Evolutionary conservation across 78 protist genomes (phyloP).

Genomic region (Dictyostelium brefeldianum): DNA sequence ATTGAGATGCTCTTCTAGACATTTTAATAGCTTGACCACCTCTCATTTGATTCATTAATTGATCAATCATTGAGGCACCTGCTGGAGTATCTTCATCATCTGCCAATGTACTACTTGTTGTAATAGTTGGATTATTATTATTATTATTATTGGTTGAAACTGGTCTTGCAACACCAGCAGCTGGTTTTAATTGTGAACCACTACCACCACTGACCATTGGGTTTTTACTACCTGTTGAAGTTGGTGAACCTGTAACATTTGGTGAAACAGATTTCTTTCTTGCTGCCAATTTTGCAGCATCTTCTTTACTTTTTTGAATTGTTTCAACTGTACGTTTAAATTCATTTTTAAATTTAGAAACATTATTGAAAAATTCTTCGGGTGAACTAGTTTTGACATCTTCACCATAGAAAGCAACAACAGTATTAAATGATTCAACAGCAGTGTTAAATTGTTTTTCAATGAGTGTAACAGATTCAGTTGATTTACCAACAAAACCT

Average conservation of each 20-base stretch:
- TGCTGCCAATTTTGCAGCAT: conserved; percentile 44
- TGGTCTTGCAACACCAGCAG: background rate
- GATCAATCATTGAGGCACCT: conserved; percentile 55
- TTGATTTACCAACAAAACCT: conserved; percentile 29
- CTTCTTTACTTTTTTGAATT: conserved; percentile 33
- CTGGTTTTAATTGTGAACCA: background rate
- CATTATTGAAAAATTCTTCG: conserved; percentile 59
- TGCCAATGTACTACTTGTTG: background rate
- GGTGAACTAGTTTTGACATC: conserved; percentile 63
- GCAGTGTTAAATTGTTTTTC: conserved; percentile 45
- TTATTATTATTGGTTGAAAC: background rate
- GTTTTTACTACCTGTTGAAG: background rate
- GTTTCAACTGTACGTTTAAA: conserved; percentile 36
- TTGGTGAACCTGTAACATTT: background rate
- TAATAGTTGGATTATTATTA: background rate
- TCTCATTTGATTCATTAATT: conserved; percentile 38
- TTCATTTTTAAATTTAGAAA: conserved; percentile 43
- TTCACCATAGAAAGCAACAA: conserved; percentile 35
- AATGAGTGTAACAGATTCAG: background rate
- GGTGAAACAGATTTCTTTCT: conserved; percentile 18
- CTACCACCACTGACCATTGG: background rate
- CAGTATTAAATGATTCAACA: conserved; percentile 25
- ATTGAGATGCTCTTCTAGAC: conserved; percentile 40
- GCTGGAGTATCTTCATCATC: conserved; percentile 47
- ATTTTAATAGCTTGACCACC: conserved; percentile 74